These are phyloP conservation scores for Chondrostereum purpureum DNA, from an alignment of 1,284 basidiomycete species.

Conservation along the genomic window DNA sequence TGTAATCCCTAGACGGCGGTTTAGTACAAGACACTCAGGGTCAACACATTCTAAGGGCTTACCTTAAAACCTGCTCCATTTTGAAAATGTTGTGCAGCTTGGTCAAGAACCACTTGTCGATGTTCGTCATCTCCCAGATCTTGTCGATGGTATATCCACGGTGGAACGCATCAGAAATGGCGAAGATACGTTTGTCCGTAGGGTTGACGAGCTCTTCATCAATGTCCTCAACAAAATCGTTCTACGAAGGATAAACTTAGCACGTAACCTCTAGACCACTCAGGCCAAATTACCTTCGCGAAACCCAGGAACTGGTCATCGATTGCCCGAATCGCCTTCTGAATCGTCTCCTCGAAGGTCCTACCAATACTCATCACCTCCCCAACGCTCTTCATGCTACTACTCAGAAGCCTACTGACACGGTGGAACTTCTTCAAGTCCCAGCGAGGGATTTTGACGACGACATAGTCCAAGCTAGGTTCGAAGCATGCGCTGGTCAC, in stretches of 20 bases:
- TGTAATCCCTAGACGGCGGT: conserved; percentile 58
- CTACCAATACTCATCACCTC: conserved; percentile 99
- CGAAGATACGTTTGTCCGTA: conserved; percentile 89
- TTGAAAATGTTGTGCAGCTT: conserved; percentile 79
- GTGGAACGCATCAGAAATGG: conserved; percentile 84
- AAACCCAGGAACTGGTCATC: conserved; percentile 95
- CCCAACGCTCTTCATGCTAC: conserved; percentile 98
- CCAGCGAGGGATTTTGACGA: conserved; percentile 99
- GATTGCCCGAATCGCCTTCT: conserved; percentile 95
- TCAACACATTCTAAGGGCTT: conserved; percentile 23
- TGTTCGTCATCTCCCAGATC: conserved; percentile 95
- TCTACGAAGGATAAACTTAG: conserved; percentile 37
- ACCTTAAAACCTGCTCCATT: conserved; percentile 76
- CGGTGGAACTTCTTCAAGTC: conserved; percentile 97
- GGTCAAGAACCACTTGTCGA: conserved; percentile 97
- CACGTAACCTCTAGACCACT: neutral
- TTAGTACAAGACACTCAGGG: conserved; percentile 3
- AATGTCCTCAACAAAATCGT: conserved; percentile 76
- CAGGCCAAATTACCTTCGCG: conserved; percentile 52
- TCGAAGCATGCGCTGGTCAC: conserved; percentile 97
- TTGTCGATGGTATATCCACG: conserved; percentile 92
- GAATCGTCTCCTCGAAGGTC: conserved; percentile 97
- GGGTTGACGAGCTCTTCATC: conserved; percentile 86
- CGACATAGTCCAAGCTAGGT: conserved; percentile 94
- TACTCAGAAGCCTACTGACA: conserved; percentile 82